A percentile compares a stretch with the other conserved stretches of the same genome.
These are phyloP conservation scores for Curvularia lunata DNA, from an alignment of 2,329 filamentous ascomycete genomes.

Conservation along the genomic window DNA sequence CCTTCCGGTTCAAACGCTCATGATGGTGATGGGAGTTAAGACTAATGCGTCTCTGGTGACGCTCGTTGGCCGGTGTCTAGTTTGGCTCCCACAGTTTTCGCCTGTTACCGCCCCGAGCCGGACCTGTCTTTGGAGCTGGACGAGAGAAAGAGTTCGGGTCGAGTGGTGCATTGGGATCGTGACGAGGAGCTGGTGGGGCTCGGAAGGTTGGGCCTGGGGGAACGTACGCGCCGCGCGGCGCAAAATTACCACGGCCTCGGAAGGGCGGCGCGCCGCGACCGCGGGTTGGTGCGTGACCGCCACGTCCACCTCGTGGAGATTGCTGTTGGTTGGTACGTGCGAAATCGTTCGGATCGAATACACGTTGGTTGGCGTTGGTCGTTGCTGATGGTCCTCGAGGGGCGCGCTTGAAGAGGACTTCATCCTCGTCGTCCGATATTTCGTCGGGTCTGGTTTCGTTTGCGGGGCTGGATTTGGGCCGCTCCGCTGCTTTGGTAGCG, in stretches of 20 bases:
- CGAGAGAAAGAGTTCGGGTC: slow-evolving; percentile 51
- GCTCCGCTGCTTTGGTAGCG: slow-evolving; percentile 28
- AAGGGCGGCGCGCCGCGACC: slow-evolving; percentile 33
- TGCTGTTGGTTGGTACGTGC: slow-evolving; percentile 46
- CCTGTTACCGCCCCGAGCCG: slow-evolving; percentile 42
- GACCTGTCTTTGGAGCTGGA: slow-evolving; percentile 37
- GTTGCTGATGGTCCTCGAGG: slow-evolving; percentile 44
- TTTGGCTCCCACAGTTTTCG: slow-evolving; percentile 52
- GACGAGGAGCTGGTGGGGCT: slow-evolving; percentile 34
- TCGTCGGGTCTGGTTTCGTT: slow-evolving; percentile 25
- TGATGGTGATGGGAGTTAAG: slow-evolving; percentile 7
- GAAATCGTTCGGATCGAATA: slow-evolving; percentile 58
- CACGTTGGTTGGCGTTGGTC: slow-evolving; percentile 36
- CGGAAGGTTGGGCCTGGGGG: slow-evolving; percentile 38
- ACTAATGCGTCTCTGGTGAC: slow-evolving; percentile 15
- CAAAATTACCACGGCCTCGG: slow-evolving; percentile 40
- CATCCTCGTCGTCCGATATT: slow-evolving; percentile 48
- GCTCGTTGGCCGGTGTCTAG: slow-evolving; percentile 26
- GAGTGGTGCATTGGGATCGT: slow-evolving; percentile 48
- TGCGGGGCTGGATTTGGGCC: slow-evolving; percentile 39
- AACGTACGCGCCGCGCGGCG: slow-evolving; percentile 40
- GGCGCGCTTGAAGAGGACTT: slow-evolving; percentile 47
- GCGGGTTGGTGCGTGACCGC: slow-evolving; percentile 30
- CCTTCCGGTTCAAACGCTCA: slow-evolving; percentile 8
- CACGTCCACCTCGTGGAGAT: slow-evolving; percentile 43